Percentiles rank a stretch among this genome's conserved stretches.
phyloP scores from a whole-genome alignment of 208 protist genomes.

The Porcisia deanei region DNA sequence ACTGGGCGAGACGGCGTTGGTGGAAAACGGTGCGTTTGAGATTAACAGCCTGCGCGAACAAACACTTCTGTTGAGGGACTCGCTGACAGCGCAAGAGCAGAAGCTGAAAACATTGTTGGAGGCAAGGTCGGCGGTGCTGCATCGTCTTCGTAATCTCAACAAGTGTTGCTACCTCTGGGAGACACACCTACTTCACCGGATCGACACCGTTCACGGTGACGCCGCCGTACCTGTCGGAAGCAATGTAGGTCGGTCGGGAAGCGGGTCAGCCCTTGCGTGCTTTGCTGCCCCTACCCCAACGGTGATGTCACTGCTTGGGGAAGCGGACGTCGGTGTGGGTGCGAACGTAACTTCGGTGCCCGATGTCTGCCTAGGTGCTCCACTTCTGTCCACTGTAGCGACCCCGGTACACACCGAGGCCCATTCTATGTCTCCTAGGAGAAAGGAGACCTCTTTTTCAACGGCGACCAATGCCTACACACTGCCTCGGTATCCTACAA shows the following conservation, averaged over 20 bases:
- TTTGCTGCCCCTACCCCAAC: not conserved
- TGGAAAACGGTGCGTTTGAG: constrained; percentile 60
- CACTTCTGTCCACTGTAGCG: too few relatives aligned
- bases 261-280: not conserved
- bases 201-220: not conserved
- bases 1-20: constrained; percentile 55
- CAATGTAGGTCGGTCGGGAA: not conserved
- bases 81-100: constrained; percentile 69
- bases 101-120: constrained; percentile 60
- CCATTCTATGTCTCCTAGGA: too few relatives aligned
- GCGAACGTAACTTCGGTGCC: too few relatives aligned
- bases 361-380: too few relatives aligned
- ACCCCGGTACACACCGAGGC: too few relatives aligned
- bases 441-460: too few relatives aligned
- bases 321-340: too few relatives aligned
- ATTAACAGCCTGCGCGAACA: constrained; percentile 74
- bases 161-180: constrained; percentile 58
- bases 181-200: constrained; percentile 34
- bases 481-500: too few relatives aligned
- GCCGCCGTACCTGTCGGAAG: too few relatives aligned
- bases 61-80: constrained; percentile 70
- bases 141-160: constrained; percentile 36
- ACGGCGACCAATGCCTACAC: too few relatives aligned
- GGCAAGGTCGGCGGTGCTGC: constrained; percentile 32
- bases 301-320: not conserved